A percentile compares a stretch with the other conserved stretches of the same genome.
phyloP scores from a whole-genome alignment of 768 basidiomycete genomes.

The Trametes maxima region DNA sequence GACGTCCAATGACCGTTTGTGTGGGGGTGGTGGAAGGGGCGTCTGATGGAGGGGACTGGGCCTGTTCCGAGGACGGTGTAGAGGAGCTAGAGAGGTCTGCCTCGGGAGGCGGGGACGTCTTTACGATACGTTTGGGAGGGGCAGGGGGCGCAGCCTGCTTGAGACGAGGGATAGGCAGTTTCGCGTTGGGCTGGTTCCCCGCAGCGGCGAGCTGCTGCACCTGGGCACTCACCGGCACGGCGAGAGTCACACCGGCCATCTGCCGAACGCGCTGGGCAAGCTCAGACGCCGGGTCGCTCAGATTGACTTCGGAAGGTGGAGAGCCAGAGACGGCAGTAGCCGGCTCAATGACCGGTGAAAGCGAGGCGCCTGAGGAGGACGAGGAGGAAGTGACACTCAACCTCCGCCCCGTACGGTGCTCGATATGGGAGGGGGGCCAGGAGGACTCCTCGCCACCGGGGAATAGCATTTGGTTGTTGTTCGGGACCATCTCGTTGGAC shows the following conservation, averaged over 20 bases:
- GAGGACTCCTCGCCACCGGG: conserved; percentile 21
- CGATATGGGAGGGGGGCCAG: conserved; percentile 21
- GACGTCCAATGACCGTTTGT: conserved; percentile 41
- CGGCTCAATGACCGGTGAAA: conserved; percentile 51
- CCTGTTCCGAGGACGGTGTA: conserved; percentile 37
- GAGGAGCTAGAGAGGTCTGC: conserved; percentile 36
- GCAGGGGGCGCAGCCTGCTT: conserved; percentile 45
- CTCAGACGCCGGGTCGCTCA: conserved; percentile 37
- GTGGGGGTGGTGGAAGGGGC: conserved; percentile 20
- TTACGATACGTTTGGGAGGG: conserved; percentile 30
- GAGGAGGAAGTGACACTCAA: conserved; percentile 59
- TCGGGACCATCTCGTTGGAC: conserved; percentile 14
- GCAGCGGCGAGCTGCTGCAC: conserved; percentile 35
- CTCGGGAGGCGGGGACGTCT: conserved; percentile 20
- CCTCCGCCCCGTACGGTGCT: conserved; percentile 37
- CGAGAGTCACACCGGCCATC: conserved; percentile 40
- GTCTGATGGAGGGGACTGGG: conserved; percentile 22
- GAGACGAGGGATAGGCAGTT: conserved; percentile 55
- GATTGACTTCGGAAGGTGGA: conserved; percentile 26
- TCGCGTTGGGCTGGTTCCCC: conserved; percentile 34
- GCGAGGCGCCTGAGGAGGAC: conserved; percentile 54
- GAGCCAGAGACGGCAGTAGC: conserved; percentile 32
- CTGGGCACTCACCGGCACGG: conserved; percentile 40
- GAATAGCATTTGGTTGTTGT: conserved; percentile 17
- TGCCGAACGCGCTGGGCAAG: conserved; percentile 42